These are phyloP conservation scores for Sarocladiaceae sp. DNA, from an alignment of 2,329 filamentous ascomycete genomes.

Conservation along the genomic window DNA sequence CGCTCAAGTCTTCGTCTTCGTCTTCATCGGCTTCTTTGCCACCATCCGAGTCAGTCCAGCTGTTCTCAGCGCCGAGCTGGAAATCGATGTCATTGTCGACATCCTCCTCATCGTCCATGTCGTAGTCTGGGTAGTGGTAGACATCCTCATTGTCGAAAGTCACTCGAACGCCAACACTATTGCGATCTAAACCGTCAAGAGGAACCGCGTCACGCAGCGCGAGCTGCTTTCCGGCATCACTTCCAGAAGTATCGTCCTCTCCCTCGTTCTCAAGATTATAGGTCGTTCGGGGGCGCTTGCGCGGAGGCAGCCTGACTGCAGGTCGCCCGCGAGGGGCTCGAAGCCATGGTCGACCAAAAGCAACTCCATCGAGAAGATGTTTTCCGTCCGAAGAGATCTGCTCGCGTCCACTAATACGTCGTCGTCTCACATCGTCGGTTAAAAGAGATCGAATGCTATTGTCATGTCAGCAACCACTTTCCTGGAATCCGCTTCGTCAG, in stretches of 20 bases:
- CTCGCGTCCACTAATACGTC: constrained; percentile 70
- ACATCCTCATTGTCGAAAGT: constrained; percentile 10
- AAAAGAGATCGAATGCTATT: constrained; percentile 73
- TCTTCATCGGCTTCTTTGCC: constrained; percentile 14
- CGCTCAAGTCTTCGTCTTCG: constrained; percentile 17
- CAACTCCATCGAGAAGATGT: constrained; percentile 79
- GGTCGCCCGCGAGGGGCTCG: constrained; percentile 58
- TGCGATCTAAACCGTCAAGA: neutral
- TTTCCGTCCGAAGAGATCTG: constrained; percentile 77
- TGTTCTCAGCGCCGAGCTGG: constrained; percentile 14
- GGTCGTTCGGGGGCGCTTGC: constrained; percentile 59
- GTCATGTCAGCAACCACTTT: constrained; percentile 11
- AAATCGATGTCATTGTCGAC: constrained; percentile 23
- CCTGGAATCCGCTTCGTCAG: no score
- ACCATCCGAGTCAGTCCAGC: neutral
- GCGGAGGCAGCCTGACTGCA: constrained; percentile 64
- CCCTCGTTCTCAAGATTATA: constrained; percentile 37
- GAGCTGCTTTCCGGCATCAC: constrained; percentile 19
- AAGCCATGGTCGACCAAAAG: constrained; percentile 73
- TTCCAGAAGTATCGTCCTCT: constrained; percentile 15
- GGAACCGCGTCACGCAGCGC: constrained; percentile 27
- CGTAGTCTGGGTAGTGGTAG: constrained; percentile 26
- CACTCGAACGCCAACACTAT: neutral
- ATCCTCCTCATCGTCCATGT: constrained; percentile 28
- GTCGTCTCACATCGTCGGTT: constrained; percentile 67